phyloP scores from a whole-genome alignment of 805 yeast genomes.

The Candida odintsovae region DNA sequence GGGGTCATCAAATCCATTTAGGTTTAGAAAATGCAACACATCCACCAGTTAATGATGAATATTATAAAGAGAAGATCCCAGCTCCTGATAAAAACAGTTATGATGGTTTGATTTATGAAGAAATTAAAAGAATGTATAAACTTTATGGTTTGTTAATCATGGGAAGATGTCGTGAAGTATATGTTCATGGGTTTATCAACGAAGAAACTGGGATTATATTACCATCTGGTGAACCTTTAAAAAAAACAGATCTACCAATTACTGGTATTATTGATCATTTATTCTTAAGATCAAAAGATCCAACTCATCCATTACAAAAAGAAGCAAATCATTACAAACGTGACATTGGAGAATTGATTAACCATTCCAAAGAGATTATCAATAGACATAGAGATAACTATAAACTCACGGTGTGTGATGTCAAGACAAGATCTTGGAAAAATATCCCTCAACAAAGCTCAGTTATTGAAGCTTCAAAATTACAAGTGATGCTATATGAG shows the following conservation, averaged over 20 bases:
- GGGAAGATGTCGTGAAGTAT: constrained; percentile 42
- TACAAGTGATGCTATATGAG: constrained; percentile 60
- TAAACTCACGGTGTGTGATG: constrained; percentile 41
- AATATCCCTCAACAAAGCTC: constrained; percentile 43
- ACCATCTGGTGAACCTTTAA: constrained; percentile 7
- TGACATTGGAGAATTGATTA: constrained; percentile 11
- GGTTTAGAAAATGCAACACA: constrained; percentile 44
- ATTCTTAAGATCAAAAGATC: constrained; percentile 12
- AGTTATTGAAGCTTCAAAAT: constrained; percentile 42
- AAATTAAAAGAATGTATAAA: constrained; percentile 31
- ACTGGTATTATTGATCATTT: constrained; percentile 64
- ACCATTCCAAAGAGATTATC: constrained; percentile 11
- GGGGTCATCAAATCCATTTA: constrained; percentile 45
- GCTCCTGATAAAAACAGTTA: constrained; percentile 2
- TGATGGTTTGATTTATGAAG: constrained; percentile 36
- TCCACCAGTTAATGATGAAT: constrained; percentile 16
- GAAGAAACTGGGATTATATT: neutral
- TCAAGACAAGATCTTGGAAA: constrained; percentile 50
- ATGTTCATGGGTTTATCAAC: constrained; percentile 30
- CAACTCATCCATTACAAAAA: constrained; percentile 7
- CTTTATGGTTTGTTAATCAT: neutral
- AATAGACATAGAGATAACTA: constrained; percentile 11
- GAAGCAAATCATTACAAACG: neutral
- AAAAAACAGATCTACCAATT: constrained; percentile 33
- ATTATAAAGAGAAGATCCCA: neutral